Base-by-base conservation (phyloP, 192 early-diverging fungal species). In the Umbelopsis sp. region DNA sequence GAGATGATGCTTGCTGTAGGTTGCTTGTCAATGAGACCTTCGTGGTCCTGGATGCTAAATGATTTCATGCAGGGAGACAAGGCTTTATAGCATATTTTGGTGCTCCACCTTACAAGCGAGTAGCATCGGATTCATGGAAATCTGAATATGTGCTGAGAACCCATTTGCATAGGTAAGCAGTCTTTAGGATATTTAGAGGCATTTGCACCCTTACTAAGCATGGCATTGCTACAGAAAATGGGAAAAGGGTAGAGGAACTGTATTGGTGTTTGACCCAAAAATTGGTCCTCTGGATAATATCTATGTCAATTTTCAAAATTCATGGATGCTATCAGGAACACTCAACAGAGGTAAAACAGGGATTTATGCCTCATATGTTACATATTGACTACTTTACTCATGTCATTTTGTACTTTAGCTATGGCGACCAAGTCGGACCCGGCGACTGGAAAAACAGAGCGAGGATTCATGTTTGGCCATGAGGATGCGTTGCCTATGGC, bases 361-460 rank as follows among this genome's bases (percentile, higher is more conserved):
- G 22, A 44, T 7, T 18, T n/a, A 5, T 15, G 23, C 3, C 33
- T 7, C 1, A 10, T 37, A 27, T 23, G 49, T 0, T 23, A 2
- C 12, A 12, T 11, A 52, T 13, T 12, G 12, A 4, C 20, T 1
- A 2, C 2, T 50, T 25, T 52, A n/a, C 30, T 35, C 13, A 6
- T 16, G 3, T 15, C 22, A 6, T 73, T 46, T 66, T 10, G 52
- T 58, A 33, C 21, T 18, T 11, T 50, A 87, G 88, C 85, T 46
- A 74, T 85, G 9, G 85, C 86, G 10, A 84, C 81, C 15, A 74
- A 81, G 49, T 89, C 86, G 61, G 75, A 89, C 68, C 88, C 87
- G 8, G 47, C 64, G 3, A 85, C 84, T 7, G 89, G 89, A 20
- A 87, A 87, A 41, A 82, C 88, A 4, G 84, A 89, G n/a, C 83